Evolutionary conservation across 805 yeast species (phyloP).

Genomic region (Saccharomycopsis guyanensis): DNA sequence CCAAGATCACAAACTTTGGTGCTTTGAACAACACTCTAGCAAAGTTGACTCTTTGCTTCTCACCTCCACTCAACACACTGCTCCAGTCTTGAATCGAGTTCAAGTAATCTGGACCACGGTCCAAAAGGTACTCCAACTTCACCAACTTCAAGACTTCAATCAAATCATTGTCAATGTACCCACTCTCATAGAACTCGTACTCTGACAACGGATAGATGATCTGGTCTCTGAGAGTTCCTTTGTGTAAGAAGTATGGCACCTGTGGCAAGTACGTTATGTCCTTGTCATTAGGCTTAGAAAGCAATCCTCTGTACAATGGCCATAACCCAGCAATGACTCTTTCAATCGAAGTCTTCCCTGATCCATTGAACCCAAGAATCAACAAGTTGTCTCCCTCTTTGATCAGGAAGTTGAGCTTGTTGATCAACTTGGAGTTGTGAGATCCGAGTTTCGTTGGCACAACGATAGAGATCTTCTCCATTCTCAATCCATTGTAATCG

Average conservation of each 20-base stretch:
- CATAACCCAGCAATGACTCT: constrained; percentile 81
- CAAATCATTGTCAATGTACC: constrained; percentile 62
- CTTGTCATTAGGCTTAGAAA: constrained; percentile 66
- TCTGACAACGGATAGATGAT: constrained; percentile 79
- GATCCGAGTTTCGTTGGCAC: constrained; percentile 63
- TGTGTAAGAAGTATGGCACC: constrained; percentile 67
- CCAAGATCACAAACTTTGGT: constrained; percentile 76
- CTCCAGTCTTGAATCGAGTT: constrained; percentile 63
- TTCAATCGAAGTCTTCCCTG: constrained; percentile 83
- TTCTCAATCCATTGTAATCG: constrained; percentile 69
- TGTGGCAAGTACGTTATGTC: constrained; percentile 80
- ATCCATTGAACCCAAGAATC: constrained; percentile 80
- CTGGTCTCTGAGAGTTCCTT: constrained; percentile 84
- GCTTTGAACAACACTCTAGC: constrained; percentile 77
- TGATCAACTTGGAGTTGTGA: constrained; percentile 53
- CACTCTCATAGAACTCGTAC: constrained; percentile 66
- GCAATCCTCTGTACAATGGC: constrained; percentile 80
- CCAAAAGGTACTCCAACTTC: constrained; percentile 69
- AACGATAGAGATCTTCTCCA: constrained; percentile 75
- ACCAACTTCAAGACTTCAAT: constrained; percentile 65
- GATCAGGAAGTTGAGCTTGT: constrained; percentile 49
- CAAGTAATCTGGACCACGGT: constrained; percentile 37
- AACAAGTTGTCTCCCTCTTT: constrained; percentile 60
- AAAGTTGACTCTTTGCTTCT: constrained; percentile 81
- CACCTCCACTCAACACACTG: constrained; percentile 94